Conservation (phyloP, 1,284 basidiomycete genomes). For the Bondarzewia mesenterica region DNA sequence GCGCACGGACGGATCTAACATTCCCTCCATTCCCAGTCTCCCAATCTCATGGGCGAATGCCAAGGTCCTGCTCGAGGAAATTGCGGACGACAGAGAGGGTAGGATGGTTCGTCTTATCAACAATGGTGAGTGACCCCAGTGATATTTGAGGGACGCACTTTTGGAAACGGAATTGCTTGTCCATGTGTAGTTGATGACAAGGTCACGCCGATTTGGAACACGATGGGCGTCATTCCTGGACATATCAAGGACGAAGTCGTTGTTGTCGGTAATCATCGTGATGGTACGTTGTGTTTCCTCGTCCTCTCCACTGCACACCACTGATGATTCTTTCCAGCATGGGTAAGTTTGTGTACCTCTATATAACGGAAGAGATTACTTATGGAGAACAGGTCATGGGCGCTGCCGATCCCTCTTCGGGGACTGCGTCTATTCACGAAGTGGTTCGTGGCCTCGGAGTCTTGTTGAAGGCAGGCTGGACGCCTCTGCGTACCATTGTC, state of each 20-base stretch:
- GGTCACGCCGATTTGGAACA: constrained; percentile 82
- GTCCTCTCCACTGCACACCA: background rate
- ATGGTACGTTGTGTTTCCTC: constrained; percentile 41
- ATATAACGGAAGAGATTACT: background rate
- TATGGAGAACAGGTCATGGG: constrained; percentile 66
- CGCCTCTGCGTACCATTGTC: constrained; percentile 81
- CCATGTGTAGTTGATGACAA: constrained; percentile 55
- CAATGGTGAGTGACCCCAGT: constrained; percentile 34
- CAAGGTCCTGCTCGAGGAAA: constrained; percentile 50
- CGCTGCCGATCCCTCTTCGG: constrained; percentile 81
- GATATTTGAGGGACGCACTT: background rate
- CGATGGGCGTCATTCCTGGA: constrained; percentile 86
- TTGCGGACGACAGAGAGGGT: constrained; percentile 33
- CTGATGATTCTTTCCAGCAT: constrained; percentile 3
- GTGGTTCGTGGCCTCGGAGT: constrained; percentile 76
- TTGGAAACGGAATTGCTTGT: constrained; percentile 7
- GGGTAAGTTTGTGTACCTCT: constrained; percentile 19
- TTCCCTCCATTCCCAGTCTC: constrained; percentile 79
- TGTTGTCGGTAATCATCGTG: constrained; percentile 80
- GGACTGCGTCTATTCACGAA: constrained; percentile 82
- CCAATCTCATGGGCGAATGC: constrained; percentile 72
- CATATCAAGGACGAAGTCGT: constrained; percentile 82
- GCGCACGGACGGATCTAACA: constrained; percentile 58
- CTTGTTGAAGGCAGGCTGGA: constrained; percentile 75
- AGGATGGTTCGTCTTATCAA: constrained; percentile 52